Evolutionary conservation across 257 asterid species (phyloP).

Genomic region (Cynanchum wilfordii): DNA sequence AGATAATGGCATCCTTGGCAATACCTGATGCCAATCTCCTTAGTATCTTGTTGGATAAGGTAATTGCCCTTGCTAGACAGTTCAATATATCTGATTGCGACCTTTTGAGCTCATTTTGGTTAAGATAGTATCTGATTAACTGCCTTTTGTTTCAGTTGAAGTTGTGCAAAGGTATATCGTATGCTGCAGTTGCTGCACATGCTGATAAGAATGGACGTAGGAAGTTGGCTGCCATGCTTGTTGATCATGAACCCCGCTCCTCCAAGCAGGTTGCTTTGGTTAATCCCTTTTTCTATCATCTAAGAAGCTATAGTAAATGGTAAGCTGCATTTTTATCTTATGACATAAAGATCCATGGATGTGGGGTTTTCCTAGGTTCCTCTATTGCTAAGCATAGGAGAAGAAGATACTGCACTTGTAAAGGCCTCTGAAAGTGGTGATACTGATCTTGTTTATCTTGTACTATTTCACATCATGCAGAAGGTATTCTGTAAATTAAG

Average conservation of each 20-base stretch:
- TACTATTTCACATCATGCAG: slow-evolving; percentile 83
- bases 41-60: slow-evolving; percentile 80
- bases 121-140: slow-evolving; percentile 21
- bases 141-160: slow-evolving; percentile 54
- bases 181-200: slow-evolving; percentile 98
- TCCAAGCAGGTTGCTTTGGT: slow-evolving; percentile 68
- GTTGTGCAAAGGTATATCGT: slow-evolving; percentile 94
- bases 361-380: slow-evolving; percentile 58
- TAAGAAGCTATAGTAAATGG: slow-evolving; percentile 4
- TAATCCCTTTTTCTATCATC: slow-evolving; percentile 6
- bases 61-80: slow-evolving; percentile 20
- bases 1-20: slow-evolving; percentile 62
- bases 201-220: slow-evolving; percentile 93
- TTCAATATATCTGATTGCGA: neutral
- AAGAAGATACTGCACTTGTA: slow-evolving; percentile 83
- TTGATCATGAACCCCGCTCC: slow-evolving; percentile 86
- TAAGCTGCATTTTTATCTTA: neutral
- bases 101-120: neutral
- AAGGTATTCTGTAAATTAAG: slow-evolving; percentile 48
- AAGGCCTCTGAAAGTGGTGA: slow-evolving; percentile 94
- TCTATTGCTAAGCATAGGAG: slow-evolving; percentile 90
- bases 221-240: slow-evolving; percentile 95
- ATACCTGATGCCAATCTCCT: slow-evolving; percentile 82
- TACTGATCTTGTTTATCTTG: slow-evolving; percentile 96
- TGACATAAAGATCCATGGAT: neutral